These are phyloP conservation scores for Eucalyptus leucophloia DNA, from an alignment of 345 rosid genomes.

Conservation along the genomic window DNA sequence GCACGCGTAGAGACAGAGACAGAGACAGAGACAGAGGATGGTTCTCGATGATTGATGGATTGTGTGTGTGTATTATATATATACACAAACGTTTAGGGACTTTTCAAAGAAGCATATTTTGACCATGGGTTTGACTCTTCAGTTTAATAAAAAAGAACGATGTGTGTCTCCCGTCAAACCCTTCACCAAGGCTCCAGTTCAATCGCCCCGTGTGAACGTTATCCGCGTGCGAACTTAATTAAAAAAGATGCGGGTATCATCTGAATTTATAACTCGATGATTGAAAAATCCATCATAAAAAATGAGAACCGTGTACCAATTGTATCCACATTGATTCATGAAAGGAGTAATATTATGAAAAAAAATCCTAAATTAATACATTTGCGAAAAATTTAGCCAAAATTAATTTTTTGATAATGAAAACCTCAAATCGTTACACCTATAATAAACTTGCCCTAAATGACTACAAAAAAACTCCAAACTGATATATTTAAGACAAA, in stretches of 20 bases:
- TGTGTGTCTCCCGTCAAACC: neutral
- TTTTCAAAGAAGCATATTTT: neutral
- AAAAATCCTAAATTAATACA: rapidly evolving
- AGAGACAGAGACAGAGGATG: neutral
- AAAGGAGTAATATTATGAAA: rapidly evolving
- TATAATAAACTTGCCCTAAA: too few species aligned
- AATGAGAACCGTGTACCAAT: neutral
- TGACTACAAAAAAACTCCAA: too few species aligned
- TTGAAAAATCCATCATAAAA: neutral
- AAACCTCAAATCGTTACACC: rapidly evolving
- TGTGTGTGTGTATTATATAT: neutral
- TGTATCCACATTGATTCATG: neutral
- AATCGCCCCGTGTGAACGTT: neutral
- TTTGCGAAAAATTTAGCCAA: rapidly evolving
- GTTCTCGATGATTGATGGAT: neutral
- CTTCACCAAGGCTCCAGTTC: neutral
- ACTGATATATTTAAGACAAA: rapidly evolving
- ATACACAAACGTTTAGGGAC: neutral
- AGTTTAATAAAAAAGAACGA: neutral
- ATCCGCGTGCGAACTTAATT: neutral
- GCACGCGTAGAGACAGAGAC: neutral
- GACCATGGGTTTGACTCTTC: neutral
- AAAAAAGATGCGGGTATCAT: neutral
- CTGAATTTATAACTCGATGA: neutral
- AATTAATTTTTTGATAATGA: too few species aligned